Evolutionary conservation across 176 grass and related monocot genomes (phyloP).

Genomic region (Rhynchospora breviuscula): DNA sequence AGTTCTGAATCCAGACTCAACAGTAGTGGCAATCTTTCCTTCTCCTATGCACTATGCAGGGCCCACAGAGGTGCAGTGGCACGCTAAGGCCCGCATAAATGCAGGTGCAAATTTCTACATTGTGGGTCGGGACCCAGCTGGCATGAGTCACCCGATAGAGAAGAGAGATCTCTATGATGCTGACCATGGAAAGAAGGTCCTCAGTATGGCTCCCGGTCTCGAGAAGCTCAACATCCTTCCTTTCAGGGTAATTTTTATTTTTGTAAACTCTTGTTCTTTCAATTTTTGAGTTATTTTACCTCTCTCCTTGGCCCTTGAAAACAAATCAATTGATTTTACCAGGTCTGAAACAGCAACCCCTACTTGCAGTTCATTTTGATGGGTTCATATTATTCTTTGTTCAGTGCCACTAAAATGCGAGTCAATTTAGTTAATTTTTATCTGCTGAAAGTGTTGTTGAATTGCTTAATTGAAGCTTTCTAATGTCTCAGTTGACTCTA

Average conservation of each 20-base stretch:
- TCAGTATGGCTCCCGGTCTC: slow-evolving; percentile 93
- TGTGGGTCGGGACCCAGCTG: slow-evolving; percentile 94
- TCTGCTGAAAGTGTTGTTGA: not conserved
- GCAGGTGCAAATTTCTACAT: slow-evolving; percentile 99
- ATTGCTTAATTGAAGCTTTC: too few species aligned
- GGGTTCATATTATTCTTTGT: not conserved
- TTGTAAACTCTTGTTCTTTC: not conserved
- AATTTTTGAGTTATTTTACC: not conserved
- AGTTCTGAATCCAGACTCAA: slow-evolving; percentile 91
- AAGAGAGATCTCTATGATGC: slow-evolving; percentile 97
- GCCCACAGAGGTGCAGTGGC: slow-evolving; percentile 97
- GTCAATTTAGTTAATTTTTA: not conserved
- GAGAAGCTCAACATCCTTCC: slow-evolving; percentile 94
- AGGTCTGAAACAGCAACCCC: not conserved
- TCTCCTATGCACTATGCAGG: slow-evolving; percentile 99
- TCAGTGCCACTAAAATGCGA: not conserved
- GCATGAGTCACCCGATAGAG: slow-evolving; percentile 70
- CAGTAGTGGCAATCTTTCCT: slow-evolving; percentile 90
- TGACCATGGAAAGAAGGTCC: slow-evolving; percentile 93
- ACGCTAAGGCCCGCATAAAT: slow-evolving; percentile 95
- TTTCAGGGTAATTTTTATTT: slow-evolving; percentile 58
- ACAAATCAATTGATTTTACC: not conserved
- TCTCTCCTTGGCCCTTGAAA: not conserved
- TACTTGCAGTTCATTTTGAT: not conserved
- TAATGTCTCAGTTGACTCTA: too few species aligned